A percentile compares a stretch with the other conserved stretches of the same genome.
Conservation (phyloP, 805 yeast species). For the Pichia deserticola region DNA sequence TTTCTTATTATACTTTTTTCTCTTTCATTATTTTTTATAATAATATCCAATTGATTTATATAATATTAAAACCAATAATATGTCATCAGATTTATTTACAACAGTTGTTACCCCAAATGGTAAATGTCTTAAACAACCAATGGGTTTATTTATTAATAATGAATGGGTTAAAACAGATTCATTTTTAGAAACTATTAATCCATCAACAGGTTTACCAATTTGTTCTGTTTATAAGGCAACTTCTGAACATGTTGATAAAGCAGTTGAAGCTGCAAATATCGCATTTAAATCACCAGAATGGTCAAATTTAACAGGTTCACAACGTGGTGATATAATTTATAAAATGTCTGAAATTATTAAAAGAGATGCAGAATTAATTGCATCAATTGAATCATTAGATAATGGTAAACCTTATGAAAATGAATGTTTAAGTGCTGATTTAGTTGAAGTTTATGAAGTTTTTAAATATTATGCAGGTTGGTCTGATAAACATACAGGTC, state of each 20-base stretch:
- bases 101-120: slow-evolving; percentile 28
- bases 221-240: slow-evolving; percentile 51
- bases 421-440: slow-evolving; percentile 36
- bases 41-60: not conserved
- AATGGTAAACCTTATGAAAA: slow-evolving; percentile 48
- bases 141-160: slow-evolving; percentile 56
- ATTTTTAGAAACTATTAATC: slow-evolving; percentile 22
- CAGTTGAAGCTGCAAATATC: slow-evolving; percentile 56
- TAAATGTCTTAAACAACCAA: slow-evolving; percentile 27
- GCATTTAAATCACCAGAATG: slow-evolving; percentile 47
- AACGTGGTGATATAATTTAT: slow-evolving; percentile 45
- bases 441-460: slow-evolving; percentile 29
- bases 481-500: slow-evolving; percentile 71
- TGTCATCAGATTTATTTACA: slow-evolving; percentile 13
- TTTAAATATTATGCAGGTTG: slow-evolving; percentile 69
- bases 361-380: slow-evolving; percentile 41
- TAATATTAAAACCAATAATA: not conserved
- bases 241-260: slow-evolving; percentile 54
- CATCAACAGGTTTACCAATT: slow-evolving; percentile 50
- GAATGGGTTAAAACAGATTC: slow-evolving; percentile 34
- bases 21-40: not conserved
- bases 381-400: slow-evolving; percentile 49
- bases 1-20: too few species aligned
- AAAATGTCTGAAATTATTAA: slow-evolving; percentile 46
- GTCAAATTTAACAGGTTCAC: slow-evolving; percentile 41